A percentile compares a stretch with the other conserved stretches of the same genome.
Evolutionary conservation across 371 early-diverging fungal genomes (phyloP).

Genomic region (Mortierella sp.): DNA sequence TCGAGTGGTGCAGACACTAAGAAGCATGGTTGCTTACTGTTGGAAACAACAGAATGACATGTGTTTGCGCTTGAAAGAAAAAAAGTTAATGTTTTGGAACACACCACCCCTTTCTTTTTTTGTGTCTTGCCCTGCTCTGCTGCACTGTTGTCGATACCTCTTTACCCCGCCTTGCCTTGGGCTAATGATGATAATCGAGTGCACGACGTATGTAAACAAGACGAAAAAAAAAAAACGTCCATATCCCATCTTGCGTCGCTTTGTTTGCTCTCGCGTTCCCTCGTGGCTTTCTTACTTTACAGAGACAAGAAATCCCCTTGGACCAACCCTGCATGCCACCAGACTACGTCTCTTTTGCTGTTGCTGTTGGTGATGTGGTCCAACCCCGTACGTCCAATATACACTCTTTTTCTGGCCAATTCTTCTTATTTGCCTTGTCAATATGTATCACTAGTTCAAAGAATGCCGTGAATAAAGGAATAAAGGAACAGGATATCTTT

Average conservation of each 20-base stretch:
- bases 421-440: background rate
- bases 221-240: conserved; percentile 13
- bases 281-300: background rate
- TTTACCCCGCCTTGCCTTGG: background rate
- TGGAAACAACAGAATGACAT: background rate
- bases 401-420: background rate
- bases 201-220: background rate
- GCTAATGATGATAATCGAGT: conserved; percentile 1
- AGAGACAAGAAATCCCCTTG: background rate
- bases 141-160: too few species aligned
- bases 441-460: background rate
- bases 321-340: background rate
- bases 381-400: background rate
- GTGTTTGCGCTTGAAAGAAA: conserved; percentile 1
- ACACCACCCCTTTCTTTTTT: background rate
- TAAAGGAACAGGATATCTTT: background rate
- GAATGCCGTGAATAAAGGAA: background rate
- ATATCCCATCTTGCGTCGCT: background rate
- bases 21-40: background rate
- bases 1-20: background rate
- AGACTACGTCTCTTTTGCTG: background rate
- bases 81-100: background rate
- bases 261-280: background rate
- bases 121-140: background rate
- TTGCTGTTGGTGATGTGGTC: background rate